These are phyloP conservation scores for Aspergillus fijiensis DNA, from an alignment of 2,329 filamentous ascomycete genomes.

Conservation along the genomic window DNA sequence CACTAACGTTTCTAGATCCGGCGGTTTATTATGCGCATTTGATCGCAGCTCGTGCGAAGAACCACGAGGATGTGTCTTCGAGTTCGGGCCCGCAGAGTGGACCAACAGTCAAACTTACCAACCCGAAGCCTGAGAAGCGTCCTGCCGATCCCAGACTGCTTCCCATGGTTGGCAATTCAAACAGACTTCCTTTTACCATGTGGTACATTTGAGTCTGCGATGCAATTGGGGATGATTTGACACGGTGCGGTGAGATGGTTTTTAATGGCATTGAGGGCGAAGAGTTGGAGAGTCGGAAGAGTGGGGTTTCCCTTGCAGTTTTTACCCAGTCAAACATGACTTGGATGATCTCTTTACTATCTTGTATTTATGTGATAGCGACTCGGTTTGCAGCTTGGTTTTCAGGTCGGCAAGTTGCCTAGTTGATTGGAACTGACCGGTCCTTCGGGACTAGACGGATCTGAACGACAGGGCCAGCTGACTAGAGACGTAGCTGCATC, in stretches of 20 bases:
- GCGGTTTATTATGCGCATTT: conserved; percentile 96
- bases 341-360: background rate
- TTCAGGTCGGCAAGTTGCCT: conserved; percentile 9
- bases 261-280: background rate
- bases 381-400: background rate
- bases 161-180: conserved; percentile 31
- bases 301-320: background rate
- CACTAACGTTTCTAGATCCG: conserved; percentile 50
- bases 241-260: background rate
- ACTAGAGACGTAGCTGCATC: conserved; percentile 6
- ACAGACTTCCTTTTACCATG: conserved; percentile 36
- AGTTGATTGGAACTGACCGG: conserved; percentile 10
- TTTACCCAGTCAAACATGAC: background rate
- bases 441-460: conserved; percentile 5
- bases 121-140: conserved; percentile 27
- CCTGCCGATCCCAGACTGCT: conserved; percentile 36
- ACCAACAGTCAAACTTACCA: conserved; percentile 34
- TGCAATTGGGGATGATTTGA: background rate
- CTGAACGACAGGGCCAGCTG: conserved; percentile 9
- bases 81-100: conserved; percentile 44
- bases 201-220: conserved; percentile 39
- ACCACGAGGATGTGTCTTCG: conserved; percentile 62
- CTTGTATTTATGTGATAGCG: background rate
- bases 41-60: conserved; percentile 73
- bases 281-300: too few relatives aligned